Evolutionary conservation across 2,329 filamentous ascomycete species (phyloP), one percentile per base, ranked within the genome.

Genomic region (Penicillium olsonii): DNA sequence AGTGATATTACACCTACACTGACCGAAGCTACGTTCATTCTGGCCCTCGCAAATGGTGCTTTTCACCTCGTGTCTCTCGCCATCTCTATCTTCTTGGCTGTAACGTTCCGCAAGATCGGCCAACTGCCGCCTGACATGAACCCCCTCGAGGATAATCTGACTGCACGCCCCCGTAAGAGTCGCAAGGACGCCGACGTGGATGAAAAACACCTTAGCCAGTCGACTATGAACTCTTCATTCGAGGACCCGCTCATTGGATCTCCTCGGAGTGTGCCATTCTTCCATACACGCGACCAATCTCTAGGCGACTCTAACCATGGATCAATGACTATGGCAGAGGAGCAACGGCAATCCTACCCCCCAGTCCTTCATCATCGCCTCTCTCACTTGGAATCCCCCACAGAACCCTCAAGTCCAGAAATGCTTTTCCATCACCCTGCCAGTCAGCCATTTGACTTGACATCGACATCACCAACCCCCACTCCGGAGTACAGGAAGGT

Each of bases 111-210:
- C 34, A 87, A 88, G 64, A 96, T 97, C 62, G 79, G 85, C 5
- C 77, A 80, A 17, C 80, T 96, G 68, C 92, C 92, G 5, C 92
- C 92, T 0, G 92, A 97, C 65, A 90, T 96, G 88, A 97, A 97
- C 67, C 92, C 92, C 2, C 78, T 97, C 12, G 92, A 96, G 67
- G 84, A 88, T 57, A 86, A 92, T 62, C 75, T 95, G 50, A 96
- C 91, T 1, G 85, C 89, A 49, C 78, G 73, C 65, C 69, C 57
- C 70, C 90, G 95, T 72, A 92, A 91, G 76, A 56, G 24, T 27
- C 84, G 87, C 64, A 92, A 88, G 66, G 84, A 82, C 58, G 82
- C 80, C 0, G 78, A 82, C 14, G 75, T 78, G 2, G 75, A 77
- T 9, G 82, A 88, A 53, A 88, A 88, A 68, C 83, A 86, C 46